Percentiles rank a stretch among this genome's conserved stretches.
Conservation (phyloP, 495 filamentous ascomycete genomes). For the Durotheca rogersii region DNA sequence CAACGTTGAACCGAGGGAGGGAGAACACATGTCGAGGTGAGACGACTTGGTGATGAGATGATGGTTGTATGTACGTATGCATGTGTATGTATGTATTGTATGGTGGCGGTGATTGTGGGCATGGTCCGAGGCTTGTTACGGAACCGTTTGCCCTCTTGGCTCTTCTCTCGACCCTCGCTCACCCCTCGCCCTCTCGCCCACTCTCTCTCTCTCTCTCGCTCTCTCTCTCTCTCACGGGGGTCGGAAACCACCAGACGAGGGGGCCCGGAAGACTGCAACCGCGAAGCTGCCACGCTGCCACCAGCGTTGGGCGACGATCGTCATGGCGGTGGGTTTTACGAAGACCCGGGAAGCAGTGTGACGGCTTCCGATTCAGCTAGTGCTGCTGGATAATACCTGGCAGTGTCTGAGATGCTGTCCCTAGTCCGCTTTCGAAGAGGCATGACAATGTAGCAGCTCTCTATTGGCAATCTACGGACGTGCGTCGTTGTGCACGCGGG, state of each 20-base stretch:
- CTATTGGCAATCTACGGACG: no score
- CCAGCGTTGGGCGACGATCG: conserved; percentile 23
- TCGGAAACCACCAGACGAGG: conserved; percentile 12
- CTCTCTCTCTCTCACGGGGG: not conserved
- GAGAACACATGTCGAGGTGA: not conserved
- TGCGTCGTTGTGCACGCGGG: no score
- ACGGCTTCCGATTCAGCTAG: conserved; percentile 29
- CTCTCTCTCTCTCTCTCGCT: not conserved
- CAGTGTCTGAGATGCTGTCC: conserved; percentile 20
- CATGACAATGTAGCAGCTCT: no score
- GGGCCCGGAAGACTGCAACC: conserved; percentile 10
- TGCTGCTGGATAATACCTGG: conserved; percentile 16
- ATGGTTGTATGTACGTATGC: not conserved
- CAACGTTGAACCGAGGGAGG: conserved; percentile 22
- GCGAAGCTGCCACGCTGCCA: conserved; percentile 31
- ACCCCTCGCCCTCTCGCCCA: not conserved
- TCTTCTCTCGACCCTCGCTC: not conserved
- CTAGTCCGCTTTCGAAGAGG: not conserved
- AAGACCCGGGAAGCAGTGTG: conserved; percentile 17
- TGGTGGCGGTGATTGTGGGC: conserved; percentile 2
- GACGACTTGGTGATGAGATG: conserved; percentile 11
- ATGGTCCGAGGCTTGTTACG: conserved; percentile 14
- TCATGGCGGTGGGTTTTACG: conserved; percentile 9
- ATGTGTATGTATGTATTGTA: not conserved
- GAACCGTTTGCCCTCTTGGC: conserved; percentile 4